Base-by-base conservation (phyloP, 345 rosid species). In the Sonneratia caseolaris region DNA sequence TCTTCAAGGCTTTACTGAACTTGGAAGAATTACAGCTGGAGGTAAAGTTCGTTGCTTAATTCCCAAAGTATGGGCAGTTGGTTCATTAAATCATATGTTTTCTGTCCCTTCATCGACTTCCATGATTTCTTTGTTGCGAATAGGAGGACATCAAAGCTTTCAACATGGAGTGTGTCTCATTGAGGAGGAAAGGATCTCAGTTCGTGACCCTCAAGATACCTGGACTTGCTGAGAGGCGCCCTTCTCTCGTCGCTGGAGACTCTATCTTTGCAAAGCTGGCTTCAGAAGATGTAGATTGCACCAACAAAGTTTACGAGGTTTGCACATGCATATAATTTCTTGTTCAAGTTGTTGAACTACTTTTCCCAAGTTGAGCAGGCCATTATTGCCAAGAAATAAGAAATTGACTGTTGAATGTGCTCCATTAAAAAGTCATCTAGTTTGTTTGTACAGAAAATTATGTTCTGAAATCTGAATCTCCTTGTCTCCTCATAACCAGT, bases 181-280 rank as follows among this genome's bases (percentile, higher is more conserved):
- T 91, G 93, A 81, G 65, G 79, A 86, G 77, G 81, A 87, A 71
- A 70, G 89, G 96, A 71, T 62, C 67, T 36, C 72, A 68, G 37
- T 84, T 38, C 69, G 77, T 90, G 76, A 72, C 93, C 24, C 97
- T 94, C 66, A 72, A 70, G 74, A 96, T 94, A 71, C 93, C 91
- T 18, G 98, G 96, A 55, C 91, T 94, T 59, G 98, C 98, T 70
- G 98, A 94, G 90, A 86, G 81, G 71, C 84, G 97, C 77, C 96
- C 97, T 74, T 91, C 96, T 18, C 88, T 94, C 82, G 92, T 91
- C 57, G 86, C 81, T 78, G 96, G 97, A 73, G 97, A 94, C 71
- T 66, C 0, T 72, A 82, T 94, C 75, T 83, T 86, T 74, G 96
- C 68, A 55, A 84, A 77, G 80, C 76, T 65, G 75, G 82, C 85